These are phyloP conservation scores for Pyrus bretschneideri DNA, from an alignment of 306 rosid species.

Conservation along the genomic window DNA sequence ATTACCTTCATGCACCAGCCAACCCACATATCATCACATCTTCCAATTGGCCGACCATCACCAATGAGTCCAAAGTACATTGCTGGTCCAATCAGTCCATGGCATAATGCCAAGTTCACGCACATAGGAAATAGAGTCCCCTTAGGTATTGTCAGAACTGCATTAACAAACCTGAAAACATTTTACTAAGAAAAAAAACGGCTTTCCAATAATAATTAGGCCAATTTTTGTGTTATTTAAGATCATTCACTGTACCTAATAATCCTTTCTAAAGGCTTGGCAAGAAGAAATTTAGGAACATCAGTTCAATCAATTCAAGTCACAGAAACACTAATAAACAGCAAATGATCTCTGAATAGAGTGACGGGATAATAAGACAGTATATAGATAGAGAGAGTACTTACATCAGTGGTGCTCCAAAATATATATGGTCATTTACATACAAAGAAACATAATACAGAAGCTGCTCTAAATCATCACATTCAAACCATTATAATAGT, in stretches of 20 bases:
- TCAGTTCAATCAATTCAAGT: too few relatives aligned
- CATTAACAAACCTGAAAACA: slow-evolving; percentile 64
- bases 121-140: slow-evolving; percentile 88
- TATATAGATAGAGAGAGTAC: too few relatives aligned
- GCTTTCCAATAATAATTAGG: neutral
- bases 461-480: too few relatives aligned
- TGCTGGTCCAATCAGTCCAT: slow-evolving; percentile 80
- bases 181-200: neutral
- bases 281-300: slow-evolving; percentile 21
- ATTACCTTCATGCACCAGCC: slow-evolving; percentile 93
- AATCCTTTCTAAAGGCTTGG: slow-evolving; percentile 79
- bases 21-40: slow-evolving; percentile 93
- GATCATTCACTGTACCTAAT: slow-evolving; percentile 30
- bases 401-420: too few relatives aligned
- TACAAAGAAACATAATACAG: too few relatives aligned
- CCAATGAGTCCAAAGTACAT: slow-evolving; percentile 97
- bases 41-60: slow-evolving; percentile 90
- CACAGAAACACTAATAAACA: too few relatives aligned
- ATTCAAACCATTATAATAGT: too few relatives aligned
- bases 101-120: slow-evolving; percentile 75
- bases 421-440: too few relatives aligned
- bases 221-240: neutral
- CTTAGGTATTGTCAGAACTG: slow-evolving; percentile 74
- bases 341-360: too few relatives aligned
- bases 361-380: too few relatives aligned